A percentile compares a stretch with the other conserved stretches of the same genome.
Conservation (phyloP, 2,329 filamentous ascomycete species). For the Colletotrichum cuscutae region DNA sequence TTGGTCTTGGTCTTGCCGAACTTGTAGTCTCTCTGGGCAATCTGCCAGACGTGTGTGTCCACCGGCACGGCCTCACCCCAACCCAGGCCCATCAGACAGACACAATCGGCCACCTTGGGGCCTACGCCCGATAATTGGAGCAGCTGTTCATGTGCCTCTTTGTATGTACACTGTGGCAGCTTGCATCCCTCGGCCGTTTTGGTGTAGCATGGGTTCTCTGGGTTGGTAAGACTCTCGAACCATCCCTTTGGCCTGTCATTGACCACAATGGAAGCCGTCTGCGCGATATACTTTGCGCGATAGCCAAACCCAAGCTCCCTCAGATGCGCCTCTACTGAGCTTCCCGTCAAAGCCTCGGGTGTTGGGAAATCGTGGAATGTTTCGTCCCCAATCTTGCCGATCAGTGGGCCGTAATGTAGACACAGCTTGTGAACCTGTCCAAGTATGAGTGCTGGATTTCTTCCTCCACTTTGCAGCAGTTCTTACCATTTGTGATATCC, state of each 20-base stretch:
- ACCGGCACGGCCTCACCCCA: constrained; percentile 97
- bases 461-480: background rate
- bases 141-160: constrained; percentile 81
- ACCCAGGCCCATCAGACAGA: constrained; percentile 93
- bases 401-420: constrained; percentile 80
- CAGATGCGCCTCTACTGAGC: constrained; percentile 82
- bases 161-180: constrained; percentile 72
- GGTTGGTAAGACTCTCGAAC: constrained; percentile 83
- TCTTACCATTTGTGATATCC: constrained; percentile 92
- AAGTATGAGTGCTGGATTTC: background rate
- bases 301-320: constrained; percentile 93
- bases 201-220: constrained; percentile 71
- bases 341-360: constrained; percentile 76
- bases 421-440: constrained; percentile 85
- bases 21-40: constrained; percentile 94
- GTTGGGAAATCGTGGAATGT: constrained; percentile 89
- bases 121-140: constrained; percentile 87
- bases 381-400: constrained; percentile 76
- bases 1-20: constrained; percentile 86
- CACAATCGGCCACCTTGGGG: constrained; percentile 96
- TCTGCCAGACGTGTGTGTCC: constrained; percentile 99
- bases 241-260: constrained; percentile 75
- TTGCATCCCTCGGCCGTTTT: constrained; percentile 52
- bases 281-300: constrained; percentile 89
- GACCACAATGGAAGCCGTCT: constrained; percentile 82